Base-by-base conservation (phyloP, 2,329 filamentous ascomycete genomes). In the Canariomyces notabilis region DNA sequence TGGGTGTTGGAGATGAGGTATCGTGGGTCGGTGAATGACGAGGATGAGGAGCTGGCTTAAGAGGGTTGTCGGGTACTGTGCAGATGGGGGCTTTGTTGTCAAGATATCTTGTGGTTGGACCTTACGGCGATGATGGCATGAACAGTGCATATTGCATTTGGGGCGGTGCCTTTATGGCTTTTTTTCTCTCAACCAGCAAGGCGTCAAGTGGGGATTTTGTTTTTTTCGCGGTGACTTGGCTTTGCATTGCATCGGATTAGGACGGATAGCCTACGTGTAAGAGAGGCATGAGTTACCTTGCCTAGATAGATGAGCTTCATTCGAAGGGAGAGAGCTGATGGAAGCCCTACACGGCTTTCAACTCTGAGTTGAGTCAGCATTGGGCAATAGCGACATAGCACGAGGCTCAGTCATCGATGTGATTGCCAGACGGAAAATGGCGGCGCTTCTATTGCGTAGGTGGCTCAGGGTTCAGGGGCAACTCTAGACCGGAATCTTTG, bases 1-100 rank as follows among this genome's bases (percentile, higher is more conserved):
- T 97, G 91, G 91, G 82, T 93, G 52, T 74, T 94, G 12, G 81
- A 84, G 57, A 78, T 93, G 67, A 69, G 65, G 49, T 79, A 77
- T 50, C 68, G 69, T 16, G 67, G 69, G 31, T 54, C 58, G 3
- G 56, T 37, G 39, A 42, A 44, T 39, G 56, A 56, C 21, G 56
- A 50, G n/a, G 58, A 58, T 21, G 48, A 47, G 26, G 44, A 54
- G 20, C 29, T 18, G 21, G 43, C 35, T 8, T 48, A 18, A 8
- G 19, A 8, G 15, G 15, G 11, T n/a, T 4, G 33, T 4, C 4
- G 26, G 26, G 26, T 8, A 11, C 8, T 8, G 26, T 29, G 26
- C 26, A 23, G 20, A 26, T 12, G 37, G 22, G 20, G 20, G 8
- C 9, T 12, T 23, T 38, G 16, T 37, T 37, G 35, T 26, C 12